phyloP scores from a whole-genome alignment of 2,329 filamentous ascomycete species.

The Trichoderma sp. region DNA sequence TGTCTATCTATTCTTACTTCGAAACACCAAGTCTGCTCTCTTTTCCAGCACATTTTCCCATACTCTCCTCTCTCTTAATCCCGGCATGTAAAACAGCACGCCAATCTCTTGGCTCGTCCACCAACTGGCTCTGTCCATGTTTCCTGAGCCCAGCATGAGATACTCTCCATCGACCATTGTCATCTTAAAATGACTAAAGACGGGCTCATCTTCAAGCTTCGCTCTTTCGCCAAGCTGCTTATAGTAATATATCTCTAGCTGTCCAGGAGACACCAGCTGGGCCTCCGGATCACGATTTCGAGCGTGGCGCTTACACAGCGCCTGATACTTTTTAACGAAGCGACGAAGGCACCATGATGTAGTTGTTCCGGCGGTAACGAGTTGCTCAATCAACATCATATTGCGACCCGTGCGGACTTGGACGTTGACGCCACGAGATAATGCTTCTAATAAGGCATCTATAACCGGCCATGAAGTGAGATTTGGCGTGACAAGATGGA shows the following conservation, averaged over 20 bases:
- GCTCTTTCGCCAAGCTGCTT: conserved; percentile 40
- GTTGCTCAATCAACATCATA: conserved; percentile 78
- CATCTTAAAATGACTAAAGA: conserved; percentile 77
- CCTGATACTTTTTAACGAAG: conserved; percentile 58
- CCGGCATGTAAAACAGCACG: conserved; percentile 56
- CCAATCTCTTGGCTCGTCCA: conserved; percentile 85
- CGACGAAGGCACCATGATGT: conserved; percentile 64
- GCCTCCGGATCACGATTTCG: conserved; percentile 44
- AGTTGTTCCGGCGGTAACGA: conserved; percentile 76
- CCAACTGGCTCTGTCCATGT: conserved; percentile 84
- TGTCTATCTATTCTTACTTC: background rate
- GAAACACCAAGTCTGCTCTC: conserved; percentile 40
- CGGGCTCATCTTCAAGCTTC: conserved; percentile 55
- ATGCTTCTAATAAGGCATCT: conserved; percentile 59
- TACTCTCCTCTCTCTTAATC: conserved; percentile 39
- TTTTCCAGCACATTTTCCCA: conserved; percentile 44
- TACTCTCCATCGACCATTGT: conserved; percentile 70
- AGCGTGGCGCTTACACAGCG: conserved; percentile 29
- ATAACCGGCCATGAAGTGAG: conserved; percentile 69
- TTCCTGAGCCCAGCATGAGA: conserved; percentile 74
- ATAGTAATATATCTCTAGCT: conserved; percentile 62
- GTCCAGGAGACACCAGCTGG: conserved; percentile 46
- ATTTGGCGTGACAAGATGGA: conserved; percentile 78
- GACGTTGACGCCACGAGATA: conserved; percentile 68
- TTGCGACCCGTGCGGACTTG: conserved; percentile 65